These are phyloP conservation scores for Penstemon barbatus DNA, from an alignment of 257 asterid genomes.

Conservation along the genomic window DNA sequence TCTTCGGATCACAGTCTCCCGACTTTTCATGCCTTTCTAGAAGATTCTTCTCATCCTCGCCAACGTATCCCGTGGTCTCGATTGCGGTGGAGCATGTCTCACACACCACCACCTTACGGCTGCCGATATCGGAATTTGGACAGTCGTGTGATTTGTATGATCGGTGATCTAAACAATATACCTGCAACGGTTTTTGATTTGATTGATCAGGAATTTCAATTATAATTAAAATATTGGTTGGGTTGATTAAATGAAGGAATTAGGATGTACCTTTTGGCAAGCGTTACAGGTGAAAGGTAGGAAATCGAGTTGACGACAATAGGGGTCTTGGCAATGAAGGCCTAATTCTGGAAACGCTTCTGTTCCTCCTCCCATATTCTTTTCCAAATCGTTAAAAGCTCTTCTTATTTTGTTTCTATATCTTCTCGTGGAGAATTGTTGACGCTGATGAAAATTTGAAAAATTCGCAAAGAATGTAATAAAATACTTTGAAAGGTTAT, in stretches of 20 bases:
- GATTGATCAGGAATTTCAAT: no score
- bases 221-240: not conserved
- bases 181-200: conserved; percentile 31
- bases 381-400: no score
- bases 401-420: no score
- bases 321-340: conserved; percentile 66
- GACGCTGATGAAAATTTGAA: no score
- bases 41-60: conserved; percentile 53
- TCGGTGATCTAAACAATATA: conserved; percentile 70
- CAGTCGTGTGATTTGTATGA: conserved; percentile 74
- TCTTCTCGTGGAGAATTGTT: no score
- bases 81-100: conserved; percentile 65
- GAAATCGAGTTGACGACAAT: conserved; percentile 86
- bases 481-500: no score
- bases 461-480: no score
- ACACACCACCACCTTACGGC: conserved; percentile 79
- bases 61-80: conserved; percentile 61
- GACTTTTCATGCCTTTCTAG: conserved; percentile 63
- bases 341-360: conserved; percentile 93
- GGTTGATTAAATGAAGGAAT: not conserved
- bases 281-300: conserved; percentile 83
- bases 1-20: conserved; percentile 76
- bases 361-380: conserved; percentile 68
- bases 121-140: conserved; percentile 55
- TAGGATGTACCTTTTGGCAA: conserved; percentile 44